Evolutionary conservation across 495 filamentous ascomycete species (phyloP).

Genomic region (Penicillium lagena): DNA sequence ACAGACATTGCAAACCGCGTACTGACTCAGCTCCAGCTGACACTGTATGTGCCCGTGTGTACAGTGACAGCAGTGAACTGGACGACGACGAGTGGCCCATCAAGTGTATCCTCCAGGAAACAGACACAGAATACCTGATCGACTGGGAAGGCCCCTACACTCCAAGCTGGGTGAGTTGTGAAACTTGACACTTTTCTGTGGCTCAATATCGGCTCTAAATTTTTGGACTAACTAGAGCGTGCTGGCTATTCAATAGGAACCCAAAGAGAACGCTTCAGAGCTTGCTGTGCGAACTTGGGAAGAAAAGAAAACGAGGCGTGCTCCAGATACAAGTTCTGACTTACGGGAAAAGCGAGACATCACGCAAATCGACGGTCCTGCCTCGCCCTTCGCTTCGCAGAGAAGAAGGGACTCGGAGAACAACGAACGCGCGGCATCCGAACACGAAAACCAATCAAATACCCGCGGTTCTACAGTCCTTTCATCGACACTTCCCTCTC

Average conservation of each 20-base stretch:
- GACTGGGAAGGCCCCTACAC: conserved; percentile 35
- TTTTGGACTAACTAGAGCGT: not conserved
- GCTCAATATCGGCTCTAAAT: not conserved
- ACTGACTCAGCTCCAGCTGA: conserved; percentile 3
- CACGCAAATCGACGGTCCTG: not conserved
- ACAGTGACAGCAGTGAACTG: conserved; percentile 4
- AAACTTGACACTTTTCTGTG: not conserved
- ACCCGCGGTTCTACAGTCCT: not conserved
- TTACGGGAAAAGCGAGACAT: not conserved
- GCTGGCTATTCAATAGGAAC: conserved; percentile 21
- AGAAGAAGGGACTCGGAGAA: not conserved
- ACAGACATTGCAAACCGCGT: not conserved
- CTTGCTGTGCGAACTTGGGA: conserved; percentile 29
- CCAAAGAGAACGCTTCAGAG: conserved; percentile 32
- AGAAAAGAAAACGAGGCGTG: conserved; percentile 10
- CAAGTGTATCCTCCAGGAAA: conserved; percentile 35
- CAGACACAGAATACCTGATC: conserved; percentile 31
- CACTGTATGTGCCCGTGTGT: not conserved
- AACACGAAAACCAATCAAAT: not conserved
- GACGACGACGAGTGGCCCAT: conserved; percentile 26
- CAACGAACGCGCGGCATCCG: not conserved
- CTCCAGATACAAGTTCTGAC: no score
- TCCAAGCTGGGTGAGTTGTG: conserved; percentile 35
- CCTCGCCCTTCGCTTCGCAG: no score
- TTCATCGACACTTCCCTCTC: conserved; percentile 17